Conservation (phyloP, 345 rosid genomes). For the Aegle marmelos region DNA sequence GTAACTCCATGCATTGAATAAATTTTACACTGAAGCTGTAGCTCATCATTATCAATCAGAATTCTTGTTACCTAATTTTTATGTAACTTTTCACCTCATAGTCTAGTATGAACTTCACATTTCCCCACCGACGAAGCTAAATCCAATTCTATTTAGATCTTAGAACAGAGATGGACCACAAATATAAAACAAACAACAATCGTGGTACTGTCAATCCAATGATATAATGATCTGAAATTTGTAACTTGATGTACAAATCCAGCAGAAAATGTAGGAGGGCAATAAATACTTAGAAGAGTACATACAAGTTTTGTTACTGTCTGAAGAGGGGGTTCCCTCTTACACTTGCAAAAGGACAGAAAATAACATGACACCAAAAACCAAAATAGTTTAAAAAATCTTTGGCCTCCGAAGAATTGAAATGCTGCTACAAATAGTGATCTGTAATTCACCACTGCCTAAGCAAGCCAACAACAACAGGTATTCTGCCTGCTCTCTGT, state of each 20-base stretch:
- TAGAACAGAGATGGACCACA: conserved; percentile 3
- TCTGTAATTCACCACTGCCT: conserved; percentile 11
- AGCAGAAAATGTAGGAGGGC: not conserved
- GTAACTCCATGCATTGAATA: not conserved
- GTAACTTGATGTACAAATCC: not conserved
- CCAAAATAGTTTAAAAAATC: not conserved
- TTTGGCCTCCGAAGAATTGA: conserved; percentile 5
- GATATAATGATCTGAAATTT: not conserved
- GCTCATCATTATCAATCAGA: not conserved
- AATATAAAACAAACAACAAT: not conserved
- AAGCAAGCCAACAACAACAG: conserved; percentile 14
- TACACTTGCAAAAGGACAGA: conserved; percentile 10
- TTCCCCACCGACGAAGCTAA: not conserved
- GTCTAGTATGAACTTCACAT: not conserved
- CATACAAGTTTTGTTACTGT: not conserved
- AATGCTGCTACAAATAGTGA: conserved; percentile 14
- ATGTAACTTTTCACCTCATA: not conserved
- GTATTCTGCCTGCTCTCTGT: not conserved
- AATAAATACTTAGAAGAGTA: not conserved
- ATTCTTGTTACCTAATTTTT: not conserved
- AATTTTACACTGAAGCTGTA: not conserved
- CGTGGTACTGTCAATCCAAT: not conserved
- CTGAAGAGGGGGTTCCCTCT: conserved; percentile 1
- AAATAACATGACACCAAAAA: conserved; percentile 17
- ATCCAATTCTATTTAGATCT: no score